phyloP scores from a whole-genome alignment of 495 filamentous ascomycete genomes.

The Aspergillus sclerotiicarbonarius region DNA sequence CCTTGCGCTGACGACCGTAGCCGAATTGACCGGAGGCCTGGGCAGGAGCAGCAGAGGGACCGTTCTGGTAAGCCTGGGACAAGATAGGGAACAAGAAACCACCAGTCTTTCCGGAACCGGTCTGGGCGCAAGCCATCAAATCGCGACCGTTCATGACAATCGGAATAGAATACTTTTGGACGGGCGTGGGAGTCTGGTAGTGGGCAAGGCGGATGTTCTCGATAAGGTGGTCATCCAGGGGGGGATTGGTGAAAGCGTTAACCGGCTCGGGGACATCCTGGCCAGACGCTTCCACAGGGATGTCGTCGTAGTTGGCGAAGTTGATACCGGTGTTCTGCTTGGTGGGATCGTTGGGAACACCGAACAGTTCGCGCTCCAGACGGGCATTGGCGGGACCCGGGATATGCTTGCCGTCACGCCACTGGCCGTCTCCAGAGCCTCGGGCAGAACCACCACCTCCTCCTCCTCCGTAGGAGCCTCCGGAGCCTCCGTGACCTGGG shows the following conservation, averaged over 20 bases:
- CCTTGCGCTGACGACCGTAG: constrained; percentile 87
- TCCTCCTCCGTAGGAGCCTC: constrained; percentile 44
- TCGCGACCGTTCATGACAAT: constrained; percentile 96
- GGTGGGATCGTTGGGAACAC: constrained; percentile 84
- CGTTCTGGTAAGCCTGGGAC: constrained; percentile 88
- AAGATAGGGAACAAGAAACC: constrained; percentile 98
- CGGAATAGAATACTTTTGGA: constrained; percentile 97
- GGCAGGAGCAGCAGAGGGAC: constrained; percentile 67
- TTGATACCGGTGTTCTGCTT: constrained; percentile 98
- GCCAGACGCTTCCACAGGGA: constrained; percentile 95
- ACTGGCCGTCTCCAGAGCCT: constrained; percentile 90
- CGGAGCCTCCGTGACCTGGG: constrained; percentile 47
- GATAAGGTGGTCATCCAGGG: constrained; percentile 86
- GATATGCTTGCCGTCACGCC: constrained; percentile 95
- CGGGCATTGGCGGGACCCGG: constrained; percentile 84
- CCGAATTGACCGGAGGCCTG: constrained; percentile 58
- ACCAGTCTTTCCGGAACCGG: constrained; percentile 98
- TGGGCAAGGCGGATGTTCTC: constrained; percentile 88
- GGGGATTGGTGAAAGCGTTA: constrained; percentile 85
- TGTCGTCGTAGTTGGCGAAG: constrained; percentile 99
- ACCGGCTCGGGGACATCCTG: constrained; percentile 92
- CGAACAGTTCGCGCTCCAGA: constrained; percentile 93
- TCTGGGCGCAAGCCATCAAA: constrained; percentile 98
- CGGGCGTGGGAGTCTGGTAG: constrained; percentile 92
- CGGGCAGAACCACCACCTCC: constrained; percentile 50